Percentiles rank a stretch among this genome's conserved stretches.
Conservation (phyloP, 345 rosid genomes). For the Lepidium didymum region DNA sequence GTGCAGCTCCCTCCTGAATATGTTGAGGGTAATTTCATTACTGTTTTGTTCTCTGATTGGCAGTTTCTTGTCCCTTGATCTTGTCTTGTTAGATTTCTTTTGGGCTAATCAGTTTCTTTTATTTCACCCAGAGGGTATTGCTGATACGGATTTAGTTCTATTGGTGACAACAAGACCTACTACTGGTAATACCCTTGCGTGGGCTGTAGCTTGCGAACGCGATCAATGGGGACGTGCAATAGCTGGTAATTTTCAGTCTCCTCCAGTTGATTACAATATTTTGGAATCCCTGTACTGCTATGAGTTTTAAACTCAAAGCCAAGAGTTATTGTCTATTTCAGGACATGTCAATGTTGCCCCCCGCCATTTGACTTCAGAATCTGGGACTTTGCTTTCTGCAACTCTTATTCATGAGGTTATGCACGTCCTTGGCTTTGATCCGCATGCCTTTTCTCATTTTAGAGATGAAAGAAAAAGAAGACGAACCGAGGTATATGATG, state of each 20-base stretch:
- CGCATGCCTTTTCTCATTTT: slow-evolving; percentile 97
- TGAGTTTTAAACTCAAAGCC: slow-evolving; percentile 7
- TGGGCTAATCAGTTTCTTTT: background rate
- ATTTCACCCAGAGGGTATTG: slow-evolving; percentile 63
- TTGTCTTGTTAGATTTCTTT: background rate
- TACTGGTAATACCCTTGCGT: slow-evolving; percentile 97
- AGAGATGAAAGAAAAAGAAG: slow-evolving; percentile 97
- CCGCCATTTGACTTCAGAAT: slow-evolving; percentile 96
- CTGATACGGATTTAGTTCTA: slow-evolving; percentile 86
- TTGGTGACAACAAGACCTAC: slow-evolving; percentile 99
- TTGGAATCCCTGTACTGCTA: background rate
- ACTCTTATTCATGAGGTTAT: slow-evolving; percentile 99
- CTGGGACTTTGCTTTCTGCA: slow-evolving; percentile 94
- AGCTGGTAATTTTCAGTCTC: slow-evolving; percentile 54
- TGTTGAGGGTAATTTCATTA: slow-evolving; percentile 64
- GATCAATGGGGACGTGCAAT: slow-evolving; percentile 99
- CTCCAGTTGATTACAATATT: background rate
- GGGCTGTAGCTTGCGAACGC: slow-evolving; percentile 99
- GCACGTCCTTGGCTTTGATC: slow-evolving; percentile 99
- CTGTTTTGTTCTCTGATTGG: slow-evolving; percentile 1
- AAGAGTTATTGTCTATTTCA: slow-evolving; percentile 21
- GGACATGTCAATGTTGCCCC: slow-evolving; percentile 99
- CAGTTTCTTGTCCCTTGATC: background rate
- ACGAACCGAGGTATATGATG: slow-evolving; percentile 61
- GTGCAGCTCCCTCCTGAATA: slow-evolving; percentile 95